These are phyloP conservation scores for Talaromyces pinophilus DNA, from an alignment of 2,329 filamentous ascomycete species.

Conservation along the genomic window DNA sequence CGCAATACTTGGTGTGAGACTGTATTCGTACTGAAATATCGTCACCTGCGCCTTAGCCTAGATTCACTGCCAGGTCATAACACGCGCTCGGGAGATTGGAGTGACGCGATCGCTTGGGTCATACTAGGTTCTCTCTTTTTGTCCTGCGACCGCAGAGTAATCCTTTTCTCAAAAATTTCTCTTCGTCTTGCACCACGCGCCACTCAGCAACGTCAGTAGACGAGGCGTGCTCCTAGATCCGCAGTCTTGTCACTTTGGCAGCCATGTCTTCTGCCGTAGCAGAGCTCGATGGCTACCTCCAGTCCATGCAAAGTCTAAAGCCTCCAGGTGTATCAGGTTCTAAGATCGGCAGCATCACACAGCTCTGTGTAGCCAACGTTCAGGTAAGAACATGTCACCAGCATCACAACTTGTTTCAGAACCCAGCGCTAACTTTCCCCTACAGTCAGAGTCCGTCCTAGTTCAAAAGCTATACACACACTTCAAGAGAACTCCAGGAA, in stretches of 20 bases:
- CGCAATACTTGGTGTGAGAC: slow-evolving; percentile 25
- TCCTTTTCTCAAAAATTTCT: slow-evolving; percentile 25
- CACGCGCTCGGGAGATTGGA: slow-evolving; percentile 40
- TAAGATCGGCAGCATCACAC: slow-evolving; percentile 84
- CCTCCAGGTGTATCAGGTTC: slow-evolving; percentile 91
- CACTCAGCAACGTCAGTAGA: slow-evolving; percentile 11
- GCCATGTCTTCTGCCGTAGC: slow-evolving; percentile 80
- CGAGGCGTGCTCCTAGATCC: slow-evolving; percentile 10
- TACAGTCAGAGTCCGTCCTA: slow-evolving; percentile 86
- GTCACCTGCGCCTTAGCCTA: slow-evolving; percentile 38
- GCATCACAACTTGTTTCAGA: too few relatives aligned
- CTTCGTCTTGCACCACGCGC: neutral
- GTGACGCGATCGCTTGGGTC: slow-evolving; percentile 37
- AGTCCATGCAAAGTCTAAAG: slow-evolving; percentile 88
- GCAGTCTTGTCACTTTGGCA: slow-evolving; percentile 25
- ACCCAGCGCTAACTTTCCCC: slow-evolving; percentile 22
- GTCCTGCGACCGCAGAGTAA: slow-evolving; percentile 25
- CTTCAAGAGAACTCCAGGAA: slow-evolving; percentile 90
- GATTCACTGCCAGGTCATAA: slow-evolving; percentile 34
- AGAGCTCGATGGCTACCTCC: slow-evolving; percentile 85
- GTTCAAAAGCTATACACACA: slow-evolving; percentile 97
- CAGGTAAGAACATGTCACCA: slow-evolving; percentile 62
- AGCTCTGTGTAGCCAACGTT: slow-evolving; percentile 83
- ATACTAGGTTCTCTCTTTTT: slow-evolving; percentile 22
- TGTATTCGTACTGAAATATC: slow-evolving; percentile 40